Percentiles rank a stretch among this genome's conserved stretches.
Evolutionary conservation across 1,284 basidiomycete genomes (phyloP).

Genomic region (Butyriboletus appendiculatus): DNA sequence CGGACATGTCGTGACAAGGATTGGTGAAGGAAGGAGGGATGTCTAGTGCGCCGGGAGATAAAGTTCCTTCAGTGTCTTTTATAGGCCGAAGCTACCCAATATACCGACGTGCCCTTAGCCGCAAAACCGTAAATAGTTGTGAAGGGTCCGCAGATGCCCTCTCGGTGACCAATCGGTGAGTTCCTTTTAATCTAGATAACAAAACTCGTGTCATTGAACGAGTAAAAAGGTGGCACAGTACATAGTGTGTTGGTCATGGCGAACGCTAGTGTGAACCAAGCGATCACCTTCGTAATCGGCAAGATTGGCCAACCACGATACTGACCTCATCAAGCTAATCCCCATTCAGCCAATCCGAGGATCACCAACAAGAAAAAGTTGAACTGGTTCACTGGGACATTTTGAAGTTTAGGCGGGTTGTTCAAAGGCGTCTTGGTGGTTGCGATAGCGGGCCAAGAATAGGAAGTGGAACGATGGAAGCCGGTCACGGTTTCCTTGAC

Average conservation of each 20-base stretch:
- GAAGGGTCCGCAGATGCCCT: not conserved
- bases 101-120: not conserved
- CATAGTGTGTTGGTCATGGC: not conserved
- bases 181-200: slow-evolving; percentile 10
- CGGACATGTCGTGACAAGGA: slow-evolving; percentile 21
- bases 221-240: not conserved
- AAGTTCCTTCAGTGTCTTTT: slow-evolving; percentile 17
- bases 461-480: not conserved
- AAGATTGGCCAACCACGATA: not conserved
- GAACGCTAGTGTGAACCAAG: slow-evolving; percentile 1
- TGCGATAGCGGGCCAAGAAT: not conserved
- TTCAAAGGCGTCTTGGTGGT: not conserved
- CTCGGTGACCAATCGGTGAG: slow-evolving; percentile 2
- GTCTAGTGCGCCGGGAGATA: not conserved
- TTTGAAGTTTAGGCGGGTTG: not conserved
- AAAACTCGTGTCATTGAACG: slow-evolving; percentile 1
- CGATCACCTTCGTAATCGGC: slow-evolving; percentile 16
- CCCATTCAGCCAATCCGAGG: not conserved
- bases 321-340: slow-evolving; percentile 6
- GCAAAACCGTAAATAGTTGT: slow-evolving; percentile 1
- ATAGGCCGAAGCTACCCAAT: slow-evolving; percentile 14
- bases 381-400: slow-evolving; percentile 12
- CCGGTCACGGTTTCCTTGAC: not conserved
- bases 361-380: not conserved
- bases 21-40: not conserved